These are phyloP conservation scores for Zelonia costaricensis DNA, from an alignment of 208 protist species.

Conservation along the genomic window DNA sequence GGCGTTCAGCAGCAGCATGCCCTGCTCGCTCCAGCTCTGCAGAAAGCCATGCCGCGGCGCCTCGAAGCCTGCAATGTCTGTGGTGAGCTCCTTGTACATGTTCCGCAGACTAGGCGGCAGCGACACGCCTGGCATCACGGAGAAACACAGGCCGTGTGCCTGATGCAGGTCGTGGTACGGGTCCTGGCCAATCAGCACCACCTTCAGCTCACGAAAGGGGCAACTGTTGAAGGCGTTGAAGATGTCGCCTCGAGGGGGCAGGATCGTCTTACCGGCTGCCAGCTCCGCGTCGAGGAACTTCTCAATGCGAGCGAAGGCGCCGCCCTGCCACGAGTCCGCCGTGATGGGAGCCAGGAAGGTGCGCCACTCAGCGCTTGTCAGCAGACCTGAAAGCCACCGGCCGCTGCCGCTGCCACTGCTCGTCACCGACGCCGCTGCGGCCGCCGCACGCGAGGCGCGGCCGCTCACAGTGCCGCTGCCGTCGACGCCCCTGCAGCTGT, in stretches of 20 bases:
- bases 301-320: constrained; percentile 66
- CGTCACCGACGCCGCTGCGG: background rate
- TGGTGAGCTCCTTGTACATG: constrained; percentile 96
- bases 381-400: constrained; percentile 45
- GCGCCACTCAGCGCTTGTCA: constrained; percentile 52
- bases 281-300: constrained; percentile 61
- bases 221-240: constrained; percentile 93
- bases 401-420: background rate
- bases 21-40: constrained; percentile 95
- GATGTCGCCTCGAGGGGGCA: constrained; percentile 79
- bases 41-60: constrained; percentile 93
- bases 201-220: constrained; percentile 91
- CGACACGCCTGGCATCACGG: constrained; percentile 89
- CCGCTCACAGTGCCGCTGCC: too few relatives aligned
- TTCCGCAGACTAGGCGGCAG: constrained; percentile 92
- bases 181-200: constrained; percentile 97
- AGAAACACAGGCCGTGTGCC: constrained; percentile 97
- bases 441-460: too few relatives aligned
- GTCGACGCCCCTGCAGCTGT: too few relatives aligned
- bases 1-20: constrained; percentile 97
- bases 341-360: constrained; percentile 63
- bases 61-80: constrained; percentile 84
- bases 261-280: constrained; percentile 49
- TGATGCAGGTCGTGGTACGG: constrained; percentile 95
- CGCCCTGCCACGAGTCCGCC: constrained; percentile 29